Evolutionary conservation across 768 basidiomycete genomes (phyloP).

Genomic region (Megacollybia marginata): DNA sequence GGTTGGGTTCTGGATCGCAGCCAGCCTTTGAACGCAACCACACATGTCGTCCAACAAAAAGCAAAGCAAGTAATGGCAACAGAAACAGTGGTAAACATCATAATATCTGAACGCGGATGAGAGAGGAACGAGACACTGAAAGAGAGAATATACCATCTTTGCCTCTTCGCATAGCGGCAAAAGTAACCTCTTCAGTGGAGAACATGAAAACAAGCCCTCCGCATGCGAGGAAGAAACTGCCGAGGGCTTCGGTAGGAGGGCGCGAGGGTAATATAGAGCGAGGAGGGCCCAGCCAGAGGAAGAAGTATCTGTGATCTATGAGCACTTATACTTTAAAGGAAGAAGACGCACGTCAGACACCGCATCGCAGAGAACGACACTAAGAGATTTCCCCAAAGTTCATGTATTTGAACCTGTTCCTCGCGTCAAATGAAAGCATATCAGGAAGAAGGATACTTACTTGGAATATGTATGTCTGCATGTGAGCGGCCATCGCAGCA

Average conservation of each 20-base stretch:
- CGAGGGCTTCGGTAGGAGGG: conserved; percentile 89
- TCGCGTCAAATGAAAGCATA: background rate
- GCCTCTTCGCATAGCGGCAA: conserved; percentile 86
- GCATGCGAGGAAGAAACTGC: conserved; percentile 78
- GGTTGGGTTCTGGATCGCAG: conserved; percentile 39
- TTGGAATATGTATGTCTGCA: conserved; percentile 87
- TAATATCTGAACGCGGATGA: conserved; percentile 47
- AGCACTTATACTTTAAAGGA: conserved; percentile 29
- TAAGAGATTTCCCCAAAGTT: conserved; percentile 86
- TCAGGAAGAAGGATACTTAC: conserved; percentile 20
- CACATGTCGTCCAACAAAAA: conserved; percentile 74
- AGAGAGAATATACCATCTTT: conserved; percentile 51
- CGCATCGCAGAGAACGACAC: conserved; percentile 72
- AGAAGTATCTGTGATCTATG: conserved; percentile 62
- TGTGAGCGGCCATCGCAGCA: conserved; percentile 88
- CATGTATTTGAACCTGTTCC: conserved; percentile 75
- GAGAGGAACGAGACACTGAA: background rate
- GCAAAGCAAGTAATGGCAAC: conserved; percentile 82
- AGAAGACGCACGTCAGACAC: conserved; percentile 46
- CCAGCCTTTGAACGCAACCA: conserved; percentile 82
- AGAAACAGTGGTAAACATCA: conserved; percentile 85
- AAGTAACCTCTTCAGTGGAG: conserved; percentile 82
- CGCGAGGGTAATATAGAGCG: conserved; percentile 81
- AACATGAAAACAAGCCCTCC: conserved; percentile 89
- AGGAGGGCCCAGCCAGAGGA: conserved; percentile 85